A percentile compares a stretch with the other conserved stretches of the same genome.
These are phyloP conservation scores for Ophiognomonia clavigignenti-juglandacearum DNA, from an alignment of 2,329 filamentous ascomycete species.

Conservation along the genomic window DNA sequence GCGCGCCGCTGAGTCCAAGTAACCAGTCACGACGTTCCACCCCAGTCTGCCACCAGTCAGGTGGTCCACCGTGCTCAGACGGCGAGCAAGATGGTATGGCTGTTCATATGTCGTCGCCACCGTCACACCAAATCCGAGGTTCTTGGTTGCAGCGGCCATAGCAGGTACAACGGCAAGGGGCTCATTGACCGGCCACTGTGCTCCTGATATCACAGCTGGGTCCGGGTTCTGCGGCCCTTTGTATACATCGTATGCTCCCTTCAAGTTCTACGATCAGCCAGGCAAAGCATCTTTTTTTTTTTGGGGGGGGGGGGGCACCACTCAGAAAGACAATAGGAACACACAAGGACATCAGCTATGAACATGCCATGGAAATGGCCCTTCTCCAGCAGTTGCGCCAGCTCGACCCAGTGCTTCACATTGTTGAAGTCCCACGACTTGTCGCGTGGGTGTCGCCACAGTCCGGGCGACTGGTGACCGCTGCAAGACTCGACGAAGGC, in stretches of 20 bases:
- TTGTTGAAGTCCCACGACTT: constrained; percentile 19
- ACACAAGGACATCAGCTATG: constrained; percentile 29
- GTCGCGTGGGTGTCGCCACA: constrained; percentile 17
- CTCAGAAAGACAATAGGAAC: background rate
- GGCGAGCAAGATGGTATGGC: constrained; percentile 62
- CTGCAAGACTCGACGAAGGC: constrained; percentile 30
- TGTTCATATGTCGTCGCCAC: constrained; percentile 67
- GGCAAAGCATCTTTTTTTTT: no score
- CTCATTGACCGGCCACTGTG: constrained; percentile 69
- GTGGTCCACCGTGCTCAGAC: constrained; percentile 64
- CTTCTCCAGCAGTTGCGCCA: constrained; percentile 31
- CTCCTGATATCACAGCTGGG: constrained; percentile 56
- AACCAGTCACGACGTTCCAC: constrained; percentile 66
- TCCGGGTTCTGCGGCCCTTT: constrained; percentile 52
- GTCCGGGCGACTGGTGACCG: constrained; percentile 14
- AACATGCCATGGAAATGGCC: constrained; percentile 35
- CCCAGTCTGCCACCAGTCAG: constrained; percentile 57
- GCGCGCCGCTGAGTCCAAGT: constrained; percentile 63
- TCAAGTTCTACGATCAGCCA: no score
- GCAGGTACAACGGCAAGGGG: constrained; percentile 60
- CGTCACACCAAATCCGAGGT: constrained; percentile 65
- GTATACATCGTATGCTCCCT: constrained; percentile 66
- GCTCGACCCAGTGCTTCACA: constrained; percentile 27
- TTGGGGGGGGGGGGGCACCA: background rate
- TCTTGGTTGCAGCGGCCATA: constrained; percentile 66